These are phyloP conservation scores for Ophioceras dolichostomum DNA, from an alignment of 2,329 filamentous ascomycete genomes.

Conservation along the genomic window DNA sequence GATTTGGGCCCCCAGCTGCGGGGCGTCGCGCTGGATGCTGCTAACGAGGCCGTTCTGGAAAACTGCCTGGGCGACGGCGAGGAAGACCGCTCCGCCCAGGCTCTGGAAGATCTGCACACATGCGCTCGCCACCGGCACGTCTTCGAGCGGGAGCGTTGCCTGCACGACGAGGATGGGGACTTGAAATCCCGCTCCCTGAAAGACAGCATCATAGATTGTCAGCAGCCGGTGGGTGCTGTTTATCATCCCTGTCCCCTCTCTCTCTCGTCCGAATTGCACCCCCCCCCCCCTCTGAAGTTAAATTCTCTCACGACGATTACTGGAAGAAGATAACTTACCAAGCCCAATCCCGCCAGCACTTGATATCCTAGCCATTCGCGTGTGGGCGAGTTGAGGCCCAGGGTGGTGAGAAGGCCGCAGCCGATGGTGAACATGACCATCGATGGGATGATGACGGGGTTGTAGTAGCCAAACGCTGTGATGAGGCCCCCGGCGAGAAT, in stretches of 20 bases:
- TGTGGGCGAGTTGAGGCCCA: conserved; percentile 29
- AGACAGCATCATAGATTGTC: too few species aligned
- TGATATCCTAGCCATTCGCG: conserved; percentile 44
- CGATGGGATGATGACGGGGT: conserved; percentile 10
- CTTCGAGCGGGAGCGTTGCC: conserved; percentile 30
- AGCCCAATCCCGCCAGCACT: conserved; percentile 32
- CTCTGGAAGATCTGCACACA: conserved; percentile 47
- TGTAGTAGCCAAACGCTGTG: conserved; percentile 12
- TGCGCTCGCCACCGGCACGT: conserved; percentile 35
- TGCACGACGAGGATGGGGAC: conserved; percentile 33
- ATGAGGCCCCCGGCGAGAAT: conserved; percentile 9
- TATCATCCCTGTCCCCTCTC: too few species aligned
- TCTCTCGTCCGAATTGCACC: too few species aligned
- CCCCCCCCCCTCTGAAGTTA: too few species aligned
- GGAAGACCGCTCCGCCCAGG: conserved; percentile 32
- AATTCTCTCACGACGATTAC: too few species aligned
- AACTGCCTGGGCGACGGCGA: conserved; percentile 53
- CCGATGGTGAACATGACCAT: conserved; percentile 29
- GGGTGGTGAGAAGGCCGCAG: conserved; percentile 40
- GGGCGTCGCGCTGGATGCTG: conserved; percentile 9
- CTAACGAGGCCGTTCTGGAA: conserved; percentile 51
- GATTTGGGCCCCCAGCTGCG: conserved; percentile 4
- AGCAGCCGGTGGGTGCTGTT: conserved; percentile 25
- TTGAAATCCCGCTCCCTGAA: conserved; percentile 32
- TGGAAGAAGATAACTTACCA: too few species aligned